Percentiles rank a stretch among this genome's conserved stretches.
phyloP scores from a whole-genome alignment of 2,329 filamentous ascomycete species.

The Curvularia sp. region DNA sequence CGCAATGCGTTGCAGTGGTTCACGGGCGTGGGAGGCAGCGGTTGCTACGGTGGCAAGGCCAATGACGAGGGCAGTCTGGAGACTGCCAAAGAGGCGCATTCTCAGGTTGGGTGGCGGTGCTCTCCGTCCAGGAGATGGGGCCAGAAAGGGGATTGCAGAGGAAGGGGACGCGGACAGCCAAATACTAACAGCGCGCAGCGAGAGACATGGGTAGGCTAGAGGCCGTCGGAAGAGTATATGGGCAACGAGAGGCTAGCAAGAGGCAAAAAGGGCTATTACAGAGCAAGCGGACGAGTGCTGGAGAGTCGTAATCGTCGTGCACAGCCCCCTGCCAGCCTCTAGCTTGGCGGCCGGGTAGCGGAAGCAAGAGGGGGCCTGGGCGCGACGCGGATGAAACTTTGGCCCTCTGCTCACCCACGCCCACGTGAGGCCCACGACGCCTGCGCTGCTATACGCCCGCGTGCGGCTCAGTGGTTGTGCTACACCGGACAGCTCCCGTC shows the following conservation, averaged over 20 bases:
- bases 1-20: conserved; percentile 77
- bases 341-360: conserved; percentile 24
- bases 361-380: conserved; percentile 25
- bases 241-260: conserved; percentile 12
- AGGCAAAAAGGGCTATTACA: conserved; percentile 18
- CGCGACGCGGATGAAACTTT: conserved; percentile 31
- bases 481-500: background rate
- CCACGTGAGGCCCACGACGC: conserved; percentile 1
- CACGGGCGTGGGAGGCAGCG: conserved; percentile 59
- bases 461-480: background rate
- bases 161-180: background rate
- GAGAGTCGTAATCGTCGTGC: conserved; percentile 35
- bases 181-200: conserved; percentile 30
- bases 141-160: conserved; percentile 8
- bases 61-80: conserved; percentile 28
- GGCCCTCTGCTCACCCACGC: conserved; percentile 1
- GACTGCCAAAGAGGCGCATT: conserved; percentile 40
- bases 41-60: conserved; percentile 35
- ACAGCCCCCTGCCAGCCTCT: conserved; percentile 26
- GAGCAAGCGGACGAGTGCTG: conserved; percentile 14
- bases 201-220: conserved; percentile 40
- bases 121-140: conserved; percentile 34
- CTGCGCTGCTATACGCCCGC: background rate
- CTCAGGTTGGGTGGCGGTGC: conserved; percentile 29
- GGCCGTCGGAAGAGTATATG: conserved; percentile 12